Evolutionary conservation across 805 yeast species (phyloP).

Genomic region (Candida tammaniensis): DNA sequence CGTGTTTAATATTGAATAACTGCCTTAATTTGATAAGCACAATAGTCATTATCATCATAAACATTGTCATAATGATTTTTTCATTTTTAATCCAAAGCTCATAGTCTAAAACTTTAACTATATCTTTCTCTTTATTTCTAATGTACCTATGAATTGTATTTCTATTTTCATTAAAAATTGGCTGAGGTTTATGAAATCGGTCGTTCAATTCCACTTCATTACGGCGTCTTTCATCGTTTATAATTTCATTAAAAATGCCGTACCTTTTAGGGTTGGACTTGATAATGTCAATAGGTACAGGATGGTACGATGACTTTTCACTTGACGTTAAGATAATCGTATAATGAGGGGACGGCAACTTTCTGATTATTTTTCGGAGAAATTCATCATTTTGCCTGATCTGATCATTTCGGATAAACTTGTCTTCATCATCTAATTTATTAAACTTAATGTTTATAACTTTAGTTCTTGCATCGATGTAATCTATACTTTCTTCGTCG

Average conservation of each 20-base stretch:
- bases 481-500: slow-evolving; percentile 36
- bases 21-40: slow-evolving; percentile 7
- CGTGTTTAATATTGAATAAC: slow-evolving; percentile 2
- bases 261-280: slow-evolving; percentile 28
- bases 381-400: slow-evolving; percentile 44
- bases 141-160: slow-evolving; percentile 31
- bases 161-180: slow-evolving; percentile 23
- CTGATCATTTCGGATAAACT: slow-evolving; percentile 11
- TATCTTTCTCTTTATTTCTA: slow-evolving; percentile 26
- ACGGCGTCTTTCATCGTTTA: slow-evolving; percentile 49
- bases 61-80: slow-evolving; percentile 39
- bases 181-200: slow-evolving; percentile 28
- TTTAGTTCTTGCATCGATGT: slow-evolving; percentile 62
- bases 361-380: slow-evolving; percentile 56
- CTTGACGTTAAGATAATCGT: slow-evolving; percentile 54
- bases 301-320: slow-evolving; percentile 22
- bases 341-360: slow-evolving; percentile 71
- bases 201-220: slow-evolving; percentile 56
- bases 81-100: slow-evolving; percentile 53
- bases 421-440: slow-evolving; percentile 30
- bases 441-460: slow-evolving; percentile 60
- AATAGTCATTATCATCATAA: slow-evolving; percentile 21
- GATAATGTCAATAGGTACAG: slow-evolving; percentile 28
- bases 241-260: slow-evolving; percentile 55
- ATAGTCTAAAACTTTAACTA: slow-evolving; percentile 40